Evolutionary conservation across 2,329 filamentous ascomycete species (phyloP), one percentile per base, ranked within the genome.

Genomic region (Penicillium glabrum): DNA sequence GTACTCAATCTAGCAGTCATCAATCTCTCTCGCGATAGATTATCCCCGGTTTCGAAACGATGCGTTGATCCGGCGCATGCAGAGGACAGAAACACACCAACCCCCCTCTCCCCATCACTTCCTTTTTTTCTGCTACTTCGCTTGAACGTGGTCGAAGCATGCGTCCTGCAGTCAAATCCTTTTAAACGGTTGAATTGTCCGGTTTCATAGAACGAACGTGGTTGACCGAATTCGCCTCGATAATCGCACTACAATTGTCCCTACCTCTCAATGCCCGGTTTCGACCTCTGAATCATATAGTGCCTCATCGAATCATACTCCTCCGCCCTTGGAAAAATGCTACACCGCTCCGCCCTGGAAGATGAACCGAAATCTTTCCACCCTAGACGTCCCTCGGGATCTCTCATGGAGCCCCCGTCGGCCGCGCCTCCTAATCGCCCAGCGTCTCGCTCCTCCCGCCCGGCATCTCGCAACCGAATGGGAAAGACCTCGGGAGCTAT

Each of bases 281-380:
- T 31, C 16, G 29, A 37, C 31, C 29, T 37, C 21, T 14, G 35
- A n/a, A 37, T 26, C 35, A 21, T 14, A 29, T 39, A 37, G 39
- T 33, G 39, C 27, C 26, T 31, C 24, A 14, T 29, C n/a, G 19
- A 23, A 41, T 29, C 16, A 6, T 26, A 23, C 33, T 10, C 24
- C 53, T 27, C 33, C 27, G 19, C 41, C 27, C 14, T 50, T 60
- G 39, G 46, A 47, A 45, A 59, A 59, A 67, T 67, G 63, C 61
- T 67, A 60, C 63, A 67, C 57, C 63, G 63, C 53, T 58, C 64
- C 23, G 55, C 62, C 39, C 16, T 66, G 47, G 64, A 67, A 29
- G 64, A 67, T 56, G 64, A 67, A 51, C 33, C 57, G 27, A 61
- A 56, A 59, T 45, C 56, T n/a, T 66, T 65, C 50, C 62, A 67